phyloP scores from a whole-genome alignment of 2,329 filamentous ascomycete species.

The Penicillium sclerotigenum region DNA sequence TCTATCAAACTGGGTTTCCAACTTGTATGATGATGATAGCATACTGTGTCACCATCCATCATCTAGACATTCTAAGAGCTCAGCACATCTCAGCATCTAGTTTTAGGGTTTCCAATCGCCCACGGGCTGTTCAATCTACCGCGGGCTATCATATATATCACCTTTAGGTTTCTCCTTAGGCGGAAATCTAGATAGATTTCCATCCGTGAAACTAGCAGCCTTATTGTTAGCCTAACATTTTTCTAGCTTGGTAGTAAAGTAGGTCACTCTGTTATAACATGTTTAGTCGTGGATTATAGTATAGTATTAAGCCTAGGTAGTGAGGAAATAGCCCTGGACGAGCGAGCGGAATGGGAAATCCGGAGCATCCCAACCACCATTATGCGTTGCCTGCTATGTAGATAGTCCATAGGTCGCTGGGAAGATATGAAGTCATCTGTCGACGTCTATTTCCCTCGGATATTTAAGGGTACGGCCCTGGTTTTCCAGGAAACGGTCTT shows the following conservation, averaged over 20 bases:
- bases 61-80: too few species aligned
- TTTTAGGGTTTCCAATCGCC: too few species aligned
- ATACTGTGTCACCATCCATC: too few species aligned
- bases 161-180: too few species aligned
- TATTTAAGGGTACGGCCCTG: slow-evolving; percentile 50
- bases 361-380: slow-evolving; percentile 55
- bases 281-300: slow-evolving; percentile 42
- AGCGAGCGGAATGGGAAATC: slow-evolving; percentile 54
- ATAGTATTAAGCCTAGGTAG: slow-evolving; percentile 51
- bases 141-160: too few species aligned
- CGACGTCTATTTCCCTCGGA: slow-evolving; percentile 22
- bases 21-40: too few species aligned
- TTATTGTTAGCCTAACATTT: background rate
- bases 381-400: slow-evolving; percentile 46
- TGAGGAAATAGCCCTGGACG: slow-evolving; percentile 52
- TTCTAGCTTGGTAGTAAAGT: slow-evolving; percentile 39
- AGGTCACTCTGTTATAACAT: slow-evolving; percentile 47
- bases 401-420: slow-evolving; percentile 47
- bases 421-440: slow-evolving; percentile 33
- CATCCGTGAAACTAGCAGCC: background rate
- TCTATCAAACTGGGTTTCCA: too few species aligned
- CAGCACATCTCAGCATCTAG: too few species aligned
- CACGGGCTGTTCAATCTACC: too few species aligned
- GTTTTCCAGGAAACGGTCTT: slow-evolving; percentile 43
- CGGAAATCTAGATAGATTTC: background rate